Percentiles rank a stretch among this genome's conserved stretches.
Evolutionary conservation across 108 stramenopile genomes (phyloP).

Genomic region (Cyclostephanos tholiformis): DNA sequence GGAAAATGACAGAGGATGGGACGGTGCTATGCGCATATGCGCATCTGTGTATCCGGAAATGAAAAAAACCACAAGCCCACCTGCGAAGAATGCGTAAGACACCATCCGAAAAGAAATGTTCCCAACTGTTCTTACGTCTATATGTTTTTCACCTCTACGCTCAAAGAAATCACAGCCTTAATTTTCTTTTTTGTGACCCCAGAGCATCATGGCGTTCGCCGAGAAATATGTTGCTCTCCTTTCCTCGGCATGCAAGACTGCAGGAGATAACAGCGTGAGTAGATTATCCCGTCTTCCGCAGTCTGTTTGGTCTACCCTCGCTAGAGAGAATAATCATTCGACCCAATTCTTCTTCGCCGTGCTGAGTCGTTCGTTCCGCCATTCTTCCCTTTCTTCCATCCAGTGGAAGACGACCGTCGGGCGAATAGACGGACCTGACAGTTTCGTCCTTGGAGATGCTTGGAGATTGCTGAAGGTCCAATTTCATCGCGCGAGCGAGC

Average conservation of each 20-base stretch:
- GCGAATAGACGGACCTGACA: conserved; percentile 40
- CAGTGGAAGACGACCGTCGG: conserved; percentile 42
- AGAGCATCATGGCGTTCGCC: neutral
- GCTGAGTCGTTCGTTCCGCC: neutral
- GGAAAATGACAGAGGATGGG: too few species aligned
- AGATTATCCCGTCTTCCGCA: neutral
- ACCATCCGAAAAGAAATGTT: too few species aligned
- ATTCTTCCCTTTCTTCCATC: neutral
- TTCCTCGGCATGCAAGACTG: conserved; percentile 37
- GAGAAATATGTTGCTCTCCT: conserved; percentile 45
- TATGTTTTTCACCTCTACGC: too few species aligned
- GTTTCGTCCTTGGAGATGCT: conserved; percentile 35
- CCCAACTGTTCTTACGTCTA: too few species aligned
- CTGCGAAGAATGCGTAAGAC: too few species aligned
- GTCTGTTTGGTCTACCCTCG: neutral
- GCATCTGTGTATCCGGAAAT: too few species aligned
- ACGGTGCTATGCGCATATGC: too few species aligned
- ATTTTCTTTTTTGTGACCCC: neutral
- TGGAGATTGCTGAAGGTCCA: conserved; percentile 35
- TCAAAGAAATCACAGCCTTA: too few species aligned
- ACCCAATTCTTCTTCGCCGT: too few species aligned
- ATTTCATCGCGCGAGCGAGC: conserved; percentile 10
- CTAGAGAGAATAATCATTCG: too few species aligned
- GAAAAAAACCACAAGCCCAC: too few species aligned
- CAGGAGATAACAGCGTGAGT: conserved; percentile 33